Evolutionary conservation across 345 rosid genomes (phyloP).

Genomic region (Camelina sativa): DNA sequence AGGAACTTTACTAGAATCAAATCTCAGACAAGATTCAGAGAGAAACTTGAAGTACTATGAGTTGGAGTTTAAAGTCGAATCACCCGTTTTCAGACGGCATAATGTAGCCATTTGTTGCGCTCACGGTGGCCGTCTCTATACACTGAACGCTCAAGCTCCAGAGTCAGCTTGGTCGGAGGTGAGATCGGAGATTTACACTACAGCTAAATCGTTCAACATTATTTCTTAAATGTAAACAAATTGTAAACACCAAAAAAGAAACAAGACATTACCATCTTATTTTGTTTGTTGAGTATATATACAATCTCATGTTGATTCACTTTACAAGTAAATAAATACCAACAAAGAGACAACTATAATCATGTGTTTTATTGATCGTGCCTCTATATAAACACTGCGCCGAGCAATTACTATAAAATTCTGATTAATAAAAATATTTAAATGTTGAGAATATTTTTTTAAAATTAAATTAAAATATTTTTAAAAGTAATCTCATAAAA

Average conservation of each 20-base stretch:
- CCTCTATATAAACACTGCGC: constrained; percentile 39
- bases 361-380: constrained; percentile 20
- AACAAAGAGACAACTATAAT: neutral
- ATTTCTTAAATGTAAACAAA: constrained; percentile 15
- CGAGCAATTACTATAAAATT: neutral
- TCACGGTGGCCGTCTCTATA: constrained; percentile 59
- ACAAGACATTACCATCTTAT: constrained; percentile 3
- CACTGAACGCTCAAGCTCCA: constrained; percentile 77
- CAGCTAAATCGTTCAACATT: constrained; percentile 67
- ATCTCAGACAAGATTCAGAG: constrained; percentile 55
- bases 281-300: neutral
- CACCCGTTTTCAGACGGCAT: constrained; percentile 67
- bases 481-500: constrained; percentile 9
- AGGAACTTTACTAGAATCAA: constrained; percentile 65
- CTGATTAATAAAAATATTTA: neutral
- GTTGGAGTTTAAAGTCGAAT: constrained; percentile 79
- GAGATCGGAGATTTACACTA: constrained; percentile 51
- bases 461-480: constrained; percentile 1
- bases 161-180: constrained; percentile 73
- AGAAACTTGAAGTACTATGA: constrained; percentile 62
- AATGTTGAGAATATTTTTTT: neutral
- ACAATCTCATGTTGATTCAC: no score
- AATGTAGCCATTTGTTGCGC: constrained; percentile 78
- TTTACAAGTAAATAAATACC: no score
- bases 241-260: constrained; percentile 15